Evolutionary conservation across 2,329 filamentous ascomycete species (phyloP).

Genomic region (Capronia epimyces): DNA sequence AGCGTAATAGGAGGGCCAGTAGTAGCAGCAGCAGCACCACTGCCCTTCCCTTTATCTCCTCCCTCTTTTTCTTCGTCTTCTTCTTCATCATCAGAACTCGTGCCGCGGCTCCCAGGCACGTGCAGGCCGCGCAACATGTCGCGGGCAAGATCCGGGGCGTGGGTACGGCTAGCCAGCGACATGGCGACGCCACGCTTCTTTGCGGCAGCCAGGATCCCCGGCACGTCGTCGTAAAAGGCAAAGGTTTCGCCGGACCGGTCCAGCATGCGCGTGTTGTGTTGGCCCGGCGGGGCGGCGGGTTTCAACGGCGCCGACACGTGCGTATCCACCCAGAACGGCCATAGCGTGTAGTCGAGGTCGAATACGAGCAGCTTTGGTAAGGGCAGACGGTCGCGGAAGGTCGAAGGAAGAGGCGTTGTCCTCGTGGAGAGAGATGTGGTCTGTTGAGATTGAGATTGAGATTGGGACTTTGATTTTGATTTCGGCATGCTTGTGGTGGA

Average conservation of each 20-base stretch:
- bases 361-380: slow-evolving; percentile 83
- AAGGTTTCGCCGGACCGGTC: slow-evolving; percentile 58
- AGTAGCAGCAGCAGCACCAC: slow-evolving; percentile 52
- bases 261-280: slow-evolving; percentile 20
- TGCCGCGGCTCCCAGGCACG: slow-evolving; percentile 39
- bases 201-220: slow-evolving; percentile 60
- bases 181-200: slow-evolving; percentile 52
- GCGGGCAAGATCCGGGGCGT: slow-evolving; percentile 69
- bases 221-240: slow-evolving; percentile 66
- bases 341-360: slow-evolving; percentile 97
- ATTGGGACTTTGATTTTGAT: slow-evolving; percentile 9
- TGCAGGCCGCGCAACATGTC: slow-evolving; percentile 74
- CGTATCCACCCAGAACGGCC: slow-evolving; percentile 97
- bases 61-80: slow-evolving; percentile 20
- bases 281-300: slow-evolving; percentile 44
- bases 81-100: slow-evolving; percentile 29
- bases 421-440: background rate
- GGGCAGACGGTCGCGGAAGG: slow-evolving; percentile 61
- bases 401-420: slow-evolving; percentile 33
- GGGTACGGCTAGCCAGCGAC: slow-evolving; percentile 74
- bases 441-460: slow-evolving; percentile 5
- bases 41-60: slow-evolving; percentile 35
- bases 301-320: slow-evolving; percentile 74
- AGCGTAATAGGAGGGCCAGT: background rate
- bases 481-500: background rate